Conservation (phyloP, 2,329 filamentous ascomycete species). For the Aspergillus chevalieri region DNA sequence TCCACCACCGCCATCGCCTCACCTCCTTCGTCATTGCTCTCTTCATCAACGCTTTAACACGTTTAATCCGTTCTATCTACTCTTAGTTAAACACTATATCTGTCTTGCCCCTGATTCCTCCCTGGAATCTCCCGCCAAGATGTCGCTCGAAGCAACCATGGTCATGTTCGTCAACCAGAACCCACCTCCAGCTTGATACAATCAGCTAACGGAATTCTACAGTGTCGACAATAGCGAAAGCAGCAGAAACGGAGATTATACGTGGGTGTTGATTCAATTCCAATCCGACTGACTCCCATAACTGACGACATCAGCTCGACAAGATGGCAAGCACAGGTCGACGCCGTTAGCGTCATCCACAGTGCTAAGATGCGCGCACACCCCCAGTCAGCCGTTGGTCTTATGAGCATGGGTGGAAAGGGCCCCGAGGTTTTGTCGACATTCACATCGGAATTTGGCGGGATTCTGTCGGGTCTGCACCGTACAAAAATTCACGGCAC, state of each 20-base stretch:
- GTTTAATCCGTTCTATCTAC: neutral
- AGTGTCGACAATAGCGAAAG: slow-evolving; percentile 98
- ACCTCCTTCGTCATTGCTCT: slow-evolving; percentile 1
- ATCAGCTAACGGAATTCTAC: slow-evolving; percentile 17
- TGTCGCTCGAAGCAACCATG: slow-evolving; percentile 99
- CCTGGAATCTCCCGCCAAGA: slow-evolving; percentile 52
- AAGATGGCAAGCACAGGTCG: slow-evolving; percentile 91
- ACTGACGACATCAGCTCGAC: slow-evolving; percentile 61
- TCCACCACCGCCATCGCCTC: slow-evolving; percentile 1
- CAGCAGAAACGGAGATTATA: slow-evolving; percentile 90
- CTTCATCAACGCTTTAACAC: slow-evolving; percentile 2
- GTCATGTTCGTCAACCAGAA: slow-evolving; percentile 56
- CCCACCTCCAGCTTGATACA: slow-evolving; percentile 7
- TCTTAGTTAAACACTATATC: neutral
- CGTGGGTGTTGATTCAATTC: slow-evolving; percentile 38
- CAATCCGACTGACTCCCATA: slow-evolving; percentile 8
- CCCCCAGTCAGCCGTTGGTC: slow-evolving; percentile 90
- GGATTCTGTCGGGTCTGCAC: slow-evolving; percentile 86
- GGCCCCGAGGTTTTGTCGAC: slow-evolving; percentile 97
- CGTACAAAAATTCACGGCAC: slow-evolving; percentile 89
- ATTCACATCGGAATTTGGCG: slow-evolving; percentile 90
- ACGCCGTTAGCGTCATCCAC: slow-evolving; percentile 92
- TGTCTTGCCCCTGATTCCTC: neutral
- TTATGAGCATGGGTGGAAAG: slow-evolving; percentile 98
- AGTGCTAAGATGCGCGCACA: slow-evolving; percentile 92